Percentiles rank a stretch among this genome's conserved stretches.
phyloP scores from a whole-genome alignment of 345 rosid genomes.

The Zanthoxylum bungeanum region DNA sequence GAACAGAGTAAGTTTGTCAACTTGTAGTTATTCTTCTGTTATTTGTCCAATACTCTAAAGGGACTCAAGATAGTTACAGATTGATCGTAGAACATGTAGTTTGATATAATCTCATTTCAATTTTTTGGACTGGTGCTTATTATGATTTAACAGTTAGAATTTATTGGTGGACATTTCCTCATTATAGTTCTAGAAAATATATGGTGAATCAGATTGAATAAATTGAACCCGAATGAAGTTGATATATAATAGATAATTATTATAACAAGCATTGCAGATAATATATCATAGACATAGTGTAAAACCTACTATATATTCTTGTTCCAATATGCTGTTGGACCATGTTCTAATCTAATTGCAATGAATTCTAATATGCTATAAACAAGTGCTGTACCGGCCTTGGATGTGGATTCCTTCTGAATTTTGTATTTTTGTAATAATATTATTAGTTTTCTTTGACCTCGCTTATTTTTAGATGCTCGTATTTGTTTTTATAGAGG shows the following conservation, averaged over 20 bases:
- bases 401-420: not conserved
- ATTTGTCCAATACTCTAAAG: not conserved
- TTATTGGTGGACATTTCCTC: not conserved
- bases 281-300: not conserved
- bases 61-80: not conserved
- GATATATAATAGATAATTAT: not conserved
- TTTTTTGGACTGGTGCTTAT: constrained; percentile 1
- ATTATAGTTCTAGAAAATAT: not conserved
- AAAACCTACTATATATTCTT: not conserved
- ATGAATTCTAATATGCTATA: not conserved
- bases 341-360: not conserved
- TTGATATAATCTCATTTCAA: not conserved
- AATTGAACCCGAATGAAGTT: not conserved
- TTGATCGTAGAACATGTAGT: not conserved
- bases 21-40: not conserved
- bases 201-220: not conserved
- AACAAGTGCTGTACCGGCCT: not conserved
- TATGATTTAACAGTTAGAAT: not conserved
- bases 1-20: constrained; percentile 51
- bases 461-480: not conserved
- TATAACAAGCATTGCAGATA: not conserved
- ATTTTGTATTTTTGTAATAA: not conserved
- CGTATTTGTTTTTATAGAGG: constrained; percentile 39
- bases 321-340: not conserved
- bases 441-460: not conserved